Conservation (phyloP, 257 asterid genomes). For the Coffea canephora region DNA sequence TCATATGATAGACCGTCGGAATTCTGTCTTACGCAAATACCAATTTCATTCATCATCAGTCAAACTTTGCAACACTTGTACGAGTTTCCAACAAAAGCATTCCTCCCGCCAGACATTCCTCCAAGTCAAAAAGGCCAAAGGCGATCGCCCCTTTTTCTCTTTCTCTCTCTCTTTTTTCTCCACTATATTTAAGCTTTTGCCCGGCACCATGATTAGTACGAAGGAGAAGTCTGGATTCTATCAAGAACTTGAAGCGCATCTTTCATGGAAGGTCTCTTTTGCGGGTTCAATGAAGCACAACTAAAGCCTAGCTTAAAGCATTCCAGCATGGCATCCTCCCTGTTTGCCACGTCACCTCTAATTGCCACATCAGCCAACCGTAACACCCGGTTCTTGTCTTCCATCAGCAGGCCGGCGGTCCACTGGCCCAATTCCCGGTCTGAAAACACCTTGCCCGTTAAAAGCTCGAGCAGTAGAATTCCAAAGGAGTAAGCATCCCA, state of each 20-base stretch:
- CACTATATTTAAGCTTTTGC: conserved; percentile 21
- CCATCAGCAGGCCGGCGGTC: conserved; percentile 37
- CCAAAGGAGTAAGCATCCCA: conserved; percentile 98
- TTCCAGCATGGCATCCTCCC: conserved; percentile 59
- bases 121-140: conserved; percentile 48
- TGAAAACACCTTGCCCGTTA: conserved; percentile 78
- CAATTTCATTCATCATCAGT: conserved; percentile 19
- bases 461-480: conserved; percentile 63
- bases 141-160: conserved; percentile 23
- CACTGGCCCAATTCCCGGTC: conserved; percentile 71
- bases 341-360: conserved; percentile 56
- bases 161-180: not conserved
- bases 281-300: conserved; percentile 83
- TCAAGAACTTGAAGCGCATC: conserved; percentile 71
- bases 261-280: conserved; percentile 85
- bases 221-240: conserved; percentile 41
- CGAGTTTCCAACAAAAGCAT: conserved; percentile 37
- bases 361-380: conserved; percentile 69
- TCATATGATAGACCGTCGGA: conserved; percentile 13
- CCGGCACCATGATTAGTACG: conserved; percentile 25
- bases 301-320: conserved; percentile 79
- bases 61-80: conserved; percentile 31
- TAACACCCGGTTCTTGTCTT: conserved; percentile 47
- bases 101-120: conserved; percentile 28
- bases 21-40: conserved; percentile 15